A percentile compares a stretch with the other conserved stretches of the same genome.
Conservation (phyloP, 106 monocot genomes). For the Dioscorea zingiberensis region DNA sequence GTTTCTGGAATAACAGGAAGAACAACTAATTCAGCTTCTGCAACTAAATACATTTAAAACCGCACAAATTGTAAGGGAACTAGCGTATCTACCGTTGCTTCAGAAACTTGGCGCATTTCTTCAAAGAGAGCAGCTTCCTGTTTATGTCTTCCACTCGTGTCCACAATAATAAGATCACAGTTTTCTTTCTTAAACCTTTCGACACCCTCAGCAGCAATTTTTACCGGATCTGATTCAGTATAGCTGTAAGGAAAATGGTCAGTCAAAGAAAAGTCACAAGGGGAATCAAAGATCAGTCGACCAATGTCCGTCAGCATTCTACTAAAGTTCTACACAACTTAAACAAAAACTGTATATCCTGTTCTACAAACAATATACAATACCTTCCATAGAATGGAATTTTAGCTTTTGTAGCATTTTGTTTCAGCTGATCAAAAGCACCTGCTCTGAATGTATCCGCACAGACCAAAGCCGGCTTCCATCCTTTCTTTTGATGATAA, state of each 20-base stretch:
- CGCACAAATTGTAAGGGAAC: no score
- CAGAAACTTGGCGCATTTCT: slow-evolving; percentile 99
- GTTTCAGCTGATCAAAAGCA: slow-evolving; percentile 99
- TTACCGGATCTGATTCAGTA: slow-evolving; percentile 99
- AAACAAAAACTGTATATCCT: background rate
- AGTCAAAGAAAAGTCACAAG: background rate
- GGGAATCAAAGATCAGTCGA: background rate
- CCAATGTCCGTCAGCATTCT: no score
- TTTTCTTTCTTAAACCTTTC: slow-evolving; percentile 97
- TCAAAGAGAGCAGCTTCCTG: slow-evolving; percentile 98
- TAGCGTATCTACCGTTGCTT: slow-evolving; percentile 63
- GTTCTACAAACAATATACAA: background rate
- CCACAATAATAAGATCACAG: slow-evolving; percentile 96
- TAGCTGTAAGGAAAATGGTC: slow-evolving; percentile 51
- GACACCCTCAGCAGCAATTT: slow-evolving; percentile 96
- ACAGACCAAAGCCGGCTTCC: slow-evolving; percentile 92
- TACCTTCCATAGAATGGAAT: slow-evolving; percentile 99
- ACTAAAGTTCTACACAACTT: no score
- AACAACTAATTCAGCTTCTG: background rate
- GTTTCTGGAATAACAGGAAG: slow-evolving; percentile 60
- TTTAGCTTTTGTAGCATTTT: slow-evolving; percentile 98
- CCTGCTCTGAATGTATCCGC: slow-evolving; percentile 99
- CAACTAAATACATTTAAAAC: no score
- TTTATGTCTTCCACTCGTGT: slow-evolving; percentile 96
- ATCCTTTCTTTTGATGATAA: slow-evolving; percentile 98